These are phyloP conservation scores for Tillandsia fasciculata DNA, from an alignment of 176 grass and related monocot species.

Conservation along the genomic window DNA sequence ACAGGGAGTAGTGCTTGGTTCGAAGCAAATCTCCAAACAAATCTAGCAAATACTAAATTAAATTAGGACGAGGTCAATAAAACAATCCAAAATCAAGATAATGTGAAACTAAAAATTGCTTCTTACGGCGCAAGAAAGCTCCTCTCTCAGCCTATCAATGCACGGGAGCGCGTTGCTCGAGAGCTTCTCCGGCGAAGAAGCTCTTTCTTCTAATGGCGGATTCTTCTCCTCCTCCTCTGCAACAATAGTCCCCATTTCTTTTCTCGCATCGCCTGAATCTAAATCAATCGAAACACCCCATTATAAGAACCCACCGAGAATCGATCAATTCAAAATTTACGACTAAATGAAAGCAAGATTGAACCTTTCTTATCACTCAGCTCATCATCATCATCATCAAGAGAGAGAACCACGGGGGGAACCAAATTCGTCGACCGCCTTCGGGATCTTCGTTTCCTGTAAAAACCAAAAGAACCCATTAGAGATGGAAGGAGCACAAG, in stretches of 20 bases:
- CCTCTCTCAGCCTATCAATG: conserved; percentile 75
- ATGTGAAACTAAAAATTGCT: background rate
- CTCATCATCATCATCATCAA: conserved; percentile 71
- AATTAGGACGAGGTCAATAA: background rate
- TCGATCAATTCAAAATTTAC: background rate
- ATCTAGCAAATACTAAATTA: conserved; percentile 38
- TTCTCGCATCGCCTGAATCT: conserved; percentile 9
- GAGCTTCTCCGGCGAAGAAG: conserved; percentile 10
- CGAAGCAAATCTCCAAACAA: conserved; percentile 85
- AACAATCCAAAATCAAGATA: background rate
- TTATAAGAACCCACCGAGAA: background rate
- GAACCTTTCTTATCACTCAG: conserved; percentile 4
- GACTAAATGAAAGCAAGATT: background rate
- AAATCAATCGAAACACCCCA: background rate
- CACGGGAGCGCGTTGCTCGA: conserved; percentile 31
- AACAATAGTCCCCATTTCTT: conserved; percentile 14
- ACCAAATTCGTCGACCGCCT: conserved; percentile 33
- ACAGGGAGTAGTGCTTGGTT: conserved; percentile 68
- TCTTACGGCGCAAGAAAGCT: conserved; percentile 83
- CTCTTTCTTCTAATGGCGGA: conserved; percentile 3
- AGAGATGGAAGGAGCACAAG: background rate
- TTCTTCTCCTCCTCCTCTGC: conserved; percentile 14
- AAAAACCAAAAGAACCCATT: background rate
- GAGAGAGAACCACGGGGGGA: conserved; percentile 42
- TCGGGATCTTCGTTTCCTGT: conserved; percentile 56